phyloP scores from a whole-genome alignment of 495 filamentous ascomycete genomes.

The Penicillium parvum region DNA sequence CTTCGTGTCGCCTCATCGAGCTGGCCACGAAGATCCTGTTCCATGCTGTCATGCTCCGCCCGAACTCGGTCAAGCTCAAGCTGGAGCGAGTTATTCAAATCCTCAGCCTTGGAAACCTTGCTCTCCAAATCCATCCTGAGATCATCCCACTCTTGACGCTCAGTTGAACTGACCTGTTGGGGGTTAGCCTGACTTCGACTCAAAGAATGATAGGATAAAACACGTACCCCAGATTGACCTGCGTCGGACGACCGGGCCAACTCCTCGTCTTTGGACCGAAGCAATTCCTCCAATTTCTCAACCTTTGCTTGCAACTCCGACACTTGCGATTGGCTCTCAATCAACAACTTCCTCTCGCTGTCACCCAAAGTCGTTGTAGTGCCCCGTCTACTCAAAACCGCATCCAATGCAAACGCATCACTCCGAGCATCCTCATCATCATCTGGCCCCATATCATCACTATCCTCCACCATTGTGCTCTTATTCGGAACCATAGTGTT shows the following conservation, averaged over 20 bases:
- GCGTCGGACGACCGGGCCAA: constrained; percentile 37
- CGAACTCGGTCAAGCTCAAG: constrained; percentile 71
- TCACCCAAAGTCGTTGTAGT: constrained; percentile 51
- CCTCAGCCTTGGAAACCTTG: constrained; percentile 73
- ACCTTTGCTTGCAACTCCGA: constrained; percentile 69
- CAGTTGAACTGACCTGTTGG: constrained; percentile 35
- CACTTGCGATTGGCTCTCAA: constrained; percentile 75
- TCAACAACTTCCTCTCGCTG: constrained; percentile 63
- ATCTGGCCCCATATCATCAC: constrained; percentile 63
- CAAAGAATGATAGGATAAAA: no score
- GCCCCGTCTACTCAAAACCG: constrained; percentile 54
- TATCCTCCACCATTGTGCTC: constrained; percentile 96
- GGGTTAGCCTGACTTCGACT: no score
- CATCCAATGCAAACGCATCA: constrained; percentile 61
- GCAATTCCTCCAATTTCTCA: constrained; percentile 58
- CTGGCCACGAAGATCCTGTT: constrained; percentile 59
- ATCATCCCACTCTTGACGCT: constrained; percentile 69
- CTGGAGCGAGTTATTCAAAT: constrained; percentile 69
- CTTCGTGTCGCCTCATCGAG: constrained; percentile 49
- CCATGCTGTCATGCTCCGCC: constrained; percentile 59
- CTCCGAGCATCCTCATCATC: constrained; percentile 61
- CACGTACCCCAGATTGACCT: constrained; percentile 21
- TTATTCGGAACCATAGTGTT: constrained; percentile 97
- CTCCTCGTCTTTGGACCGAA: constrained; percentile 57
- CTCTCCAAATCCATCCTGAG: constrained; percentile 69